Percentiles rank a stretch among this genome's conserved stretches.
Evolutionary conservation across 129 eudicot species (phyloP).

Genomic region (Centrapalus pauciflorus): DNA sequence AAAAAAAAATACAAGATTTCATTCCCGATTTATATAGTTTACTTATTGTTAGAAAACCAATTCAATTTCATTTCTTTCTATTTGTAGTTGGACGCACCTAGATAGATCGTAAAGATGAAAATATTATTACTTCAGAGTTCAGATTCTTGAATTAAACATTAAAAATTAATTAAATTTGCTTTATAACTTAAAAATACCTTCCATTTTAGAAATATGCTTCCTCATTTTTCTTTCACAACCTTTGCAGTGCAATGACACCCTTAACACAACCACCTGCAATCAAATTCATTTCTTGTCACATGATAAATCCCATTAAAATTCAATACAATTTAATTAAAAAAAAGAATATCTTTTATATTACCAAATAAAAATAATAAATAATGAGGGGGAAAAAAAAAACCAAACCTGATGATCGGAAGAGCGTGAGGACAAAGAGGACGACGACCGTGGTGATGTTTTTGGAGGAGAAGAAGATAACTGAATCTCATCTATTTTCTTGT

Average conservation of each 20-base stretch:
- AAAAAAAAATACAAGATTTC: too few species aligned
- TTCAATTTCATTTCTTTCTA: too few species aligned
- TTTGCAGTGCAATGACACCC: conserved; percentile 91
- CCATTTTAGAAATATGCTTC: conserved; percentile 85
- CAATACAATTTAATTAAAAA: background rate
- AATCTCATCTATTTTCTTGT: background rate
- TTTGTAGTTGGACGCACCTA: too few species aligned
- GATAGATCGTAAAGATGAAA: too few species aligned
- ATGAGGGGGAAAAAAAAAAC: conserved; percentile 12
- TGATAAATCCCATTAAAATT: background rate
- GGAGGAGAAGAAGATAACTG: conserved; percentile 24
- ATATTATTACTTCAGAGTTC: too few species aligned
- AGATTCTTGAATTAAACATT: too few species aligned
- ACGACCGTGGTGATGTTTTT: conserved; percentile 17
- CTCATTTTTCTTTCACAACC: conserved; percentile 90
- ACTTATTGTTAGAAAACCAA: too few species aligned
- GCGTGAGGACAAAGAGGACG: conserved; percentile 24
- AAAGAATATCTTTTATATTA: background rate
- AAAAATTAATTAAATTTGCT: too few species aligned
- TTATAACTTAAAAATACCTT: too few species aligned
- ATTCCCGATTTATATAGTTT: too few species aligned
- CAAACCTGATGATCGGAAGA: conserved; percentile 51
- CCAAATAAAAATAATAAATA: background rate
- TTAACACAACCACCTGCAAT: conserved; percentile 83
- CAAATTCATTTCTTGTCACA: conserved; percentile 9